phyloP scores from a whole-genome alignment of 1,284 basidiomycete species.

The Cryptococcus deneoformans region DNA sequence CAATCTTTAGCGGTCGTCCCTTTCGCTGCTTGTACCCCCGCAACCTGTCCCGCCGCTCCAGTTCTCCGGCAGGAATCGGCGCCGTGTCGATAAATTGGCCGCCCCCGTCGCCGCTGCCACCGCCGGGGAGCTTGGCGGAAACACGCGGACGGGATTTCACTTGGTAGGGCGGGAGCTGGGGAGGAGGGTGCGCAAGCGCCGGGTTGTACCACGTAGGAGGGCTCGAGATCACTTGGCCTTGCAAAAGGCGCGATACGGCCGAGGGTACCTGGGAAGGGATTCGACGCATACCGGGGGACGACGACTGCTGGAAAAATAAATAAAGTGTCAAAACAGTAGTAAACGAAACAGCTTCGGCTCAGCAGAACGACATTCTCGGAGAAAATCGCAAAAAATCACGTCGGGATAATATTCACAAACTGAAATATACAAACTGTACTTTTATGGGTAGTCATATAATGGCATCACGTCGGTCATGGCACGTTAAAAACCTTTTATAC shows the following conservation, averaged over 20 bases:
- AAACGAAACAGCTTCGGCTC: background rate
- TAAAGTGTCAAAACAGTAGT: background rate
- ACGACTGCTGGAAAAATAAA: background rate
- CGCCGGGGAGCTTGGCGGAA: constrained; percentile 11
- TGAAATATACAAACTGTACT: too few species aligned
- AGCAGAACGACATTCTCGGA: constrained; percentile 16
- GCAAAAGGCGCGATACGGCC: background rate
- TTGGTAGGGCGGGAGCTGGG: constrained; percentile 69
- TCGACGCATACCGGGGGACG: constrained; percentile 66
- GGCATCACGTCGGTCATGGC: too few species aligned
- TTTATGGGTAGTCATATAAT: too few species aligned
- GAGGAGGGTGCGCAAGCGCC: constrained; percentile 71
- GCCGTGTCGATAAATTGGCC: constrained; percentile 7
- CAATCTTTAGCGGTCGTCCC: constrained; percentile 62
- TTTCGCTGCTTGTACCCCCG: constrained; percentile 50
- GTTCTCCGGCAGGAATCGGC: constrained; percentile 5
- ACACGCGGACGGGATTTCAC: constrained; percentile 53
- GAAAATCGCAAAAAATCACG: constrained; percentile 12
- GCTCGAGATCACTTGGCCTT: constrained; percentile 59
- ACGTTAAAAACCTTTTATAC: too few species aligned
- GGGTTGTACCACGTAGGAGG: constrained; percentile 85
- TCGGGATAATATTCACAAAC: constrained; percentile 3
- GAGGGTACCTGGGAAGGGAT: constrained; percentile 79
- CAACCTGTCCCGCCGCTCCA: constrained; percentile 22
- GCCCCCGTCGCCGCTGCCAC: too few species aligned